Evolutionary conservation across 2,329 filamentous ascomycete species (phyloP).

Genomic region (Falciphora oryzae): DNA sequence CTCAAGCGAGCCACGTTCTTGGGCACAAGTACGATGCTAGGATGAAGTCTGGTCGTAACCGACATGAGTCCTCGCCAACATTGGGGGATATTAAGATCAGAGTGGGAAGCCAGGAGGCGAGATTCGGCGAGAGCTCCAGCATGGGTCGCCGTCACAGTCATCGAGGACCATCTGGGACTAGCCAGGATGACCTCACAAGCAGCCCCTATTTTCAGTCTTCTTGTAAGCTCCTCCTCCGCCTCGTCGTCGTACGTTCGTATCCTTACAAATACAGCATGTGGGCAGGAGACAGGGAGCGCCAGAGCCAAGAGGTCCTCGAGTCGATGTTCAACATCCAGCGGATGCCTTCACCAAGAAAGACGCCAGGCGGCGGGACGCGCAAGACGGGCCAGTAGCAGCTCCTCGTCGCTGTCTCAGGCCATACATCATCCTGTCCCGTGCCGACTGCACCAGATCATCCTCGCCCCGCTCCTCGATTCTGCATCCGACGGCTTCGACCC

Average conservation of each 20-base stretch:
- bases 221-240: background rate
- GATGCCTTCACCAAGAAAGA: background rate
- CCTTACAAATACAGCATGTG: background rate
- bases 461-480: slow-evolving; percentile 9
- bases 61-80: slow-evolving; percentile 5
- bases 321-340: background rate
- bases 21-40: slow-evolving; percentile 6
- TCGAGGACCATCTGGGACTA: background rate
- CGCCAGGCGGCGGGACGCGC: background rate
- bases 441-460: slow-evolving; percentile 4
- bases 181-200: background rate
- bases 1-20: slow-evolving; percentile 20
- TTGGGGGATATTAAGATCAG: slow-evolving; percentile 24
- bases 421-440: slow-evolving; percentile 1
- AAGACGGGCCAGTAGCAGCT: background rate
- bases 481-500: slow-evolving; percentile 14
- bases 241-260: background rate
- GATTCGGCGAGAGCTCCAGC: slow-evolving; percentile 17
- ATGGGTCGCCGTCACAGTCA: slow-evolving; percentile 3
- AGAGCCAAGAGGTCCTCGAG: background rate
- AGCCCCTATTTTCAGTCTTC: slow-evolving; percentile 7
- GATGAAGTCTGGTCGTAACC: slow-evolving; percentile 3
- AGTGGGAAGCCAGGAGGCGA: slow-evolving; percentile 30
- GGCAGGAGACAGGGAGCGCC: background rate
- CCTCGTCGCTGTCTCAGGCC: background rate